A percentile compares a stretch with the other conserved stretches of the same genome.
These are phyloP conservation scores for Leishmania major DNA, from an alignment of 208 protist genomes.

Conservation along the genomic window DNA sequence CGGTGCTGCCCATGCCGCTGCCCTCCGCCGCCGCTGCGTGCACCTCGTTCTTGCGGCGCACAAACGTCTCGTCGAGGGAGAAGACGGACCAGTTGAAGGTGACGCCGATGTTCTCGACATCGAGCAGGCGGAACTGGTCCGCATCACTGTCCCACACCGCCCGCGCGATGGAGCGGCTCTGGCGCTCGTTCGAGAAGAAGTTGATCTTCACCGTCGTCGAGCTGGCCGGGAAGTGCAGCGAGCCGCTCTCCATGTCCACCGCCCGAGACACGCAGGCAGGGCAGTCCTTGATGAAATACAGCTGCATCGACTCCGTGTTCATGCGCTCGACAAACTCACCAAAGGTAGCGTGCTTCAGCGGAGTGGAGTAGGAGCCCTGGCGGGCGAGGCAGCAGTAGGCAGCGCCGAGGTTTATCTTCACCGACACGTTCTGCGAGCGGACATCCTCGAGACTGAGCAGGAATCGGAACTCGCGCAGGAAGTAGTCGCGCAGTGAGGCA, in stretches of 20 bases:
- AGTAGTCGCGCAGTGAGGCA: conserved; percentile 68
- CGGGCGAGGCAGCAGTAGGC: conserved; percentile 84
- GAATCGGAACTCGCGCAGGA: conserved; percentile 68
- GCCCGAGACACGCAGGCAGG: conserved; percentile 80
- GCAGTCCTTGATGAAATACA: conserved; percentile 87
- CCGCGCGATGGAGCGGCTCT: conserved; percentile 72
- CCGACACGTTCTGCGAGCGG: conserved; percentile 69
- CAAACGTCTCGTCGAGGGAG: conserved; percentile 76
- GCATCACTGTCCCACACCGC: conserved; percentile 80
- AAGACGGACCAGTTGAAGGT: conserved; percentile 87
- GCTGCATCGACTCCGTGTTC: conserved; percentile 87
- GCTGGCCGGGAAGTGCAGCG: conserved; percentile 62
- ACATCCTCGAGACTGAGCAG: conserved; percentile 78
- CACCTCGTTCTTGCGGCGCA: conserved; percentile 26
- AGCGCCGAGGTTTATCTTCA: conserved; percentile 77
- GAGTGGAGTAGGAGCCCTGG: conserved; percentile 73
- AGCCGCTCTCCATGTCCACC: conserved; percentile 77
- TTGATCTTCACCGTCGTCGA: conserved; percentile 80
- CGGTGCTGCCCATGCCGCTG: neutral
- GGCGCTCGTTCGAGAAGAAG: conserved; percentile 86
- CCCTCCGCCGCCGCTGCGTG: conserved; percentile 6
- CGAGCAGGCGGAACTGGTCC: conserved; percentile 77
- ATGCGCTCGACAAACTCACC: conserved; percentile 84
- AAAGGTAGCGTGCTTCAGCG: conserved; percentile 82
- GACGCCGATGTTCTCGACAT: conserved; percentile 84